Base-by-base conservation (phyloP, 2,329 filamentous ascomycete species). In the Gnomoniopsis sp. region DNA sequence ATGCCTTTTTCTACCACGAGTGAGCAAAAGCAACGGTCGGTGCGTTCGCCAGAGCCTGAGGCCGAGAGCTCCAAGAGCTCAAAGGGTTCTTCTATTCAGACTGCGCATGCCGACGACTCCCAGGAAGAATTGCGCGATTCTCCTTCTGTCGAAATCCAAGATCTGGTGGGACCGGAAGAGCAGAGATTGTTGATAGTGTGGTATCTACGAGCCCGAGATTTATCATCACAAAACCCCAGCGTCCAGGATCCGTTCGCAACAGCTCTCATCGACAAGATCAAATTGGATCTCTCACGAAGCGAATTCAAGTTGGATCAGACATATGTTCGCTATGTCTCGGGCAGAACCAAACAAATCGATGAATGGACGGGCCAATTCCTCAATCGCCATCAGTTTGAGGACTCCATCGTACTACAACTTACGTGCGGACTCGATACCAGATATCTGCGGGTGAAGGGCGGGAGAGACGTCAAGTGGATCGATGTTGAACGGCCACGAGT, bases 381-480 rank as follows among this genome's bases (percentile, higher is more conserved):
- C 1, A 58, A 64, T 30, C 47, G 52, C 14, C 63, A 67, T 11
- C 38, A 57, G 15, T 58, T 49, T 14, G 63, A 64, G 26, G 62
- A 65, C 21, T 58, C 65, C 22, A 58, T 65, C 11, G 65, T 68
- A 11, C 58, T 68, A 2, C 65, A 68, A 34, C 63, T 68, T 2
- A 65, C 59, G 3, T 68, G 66, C 57, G 66, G 66, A 6, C 57
- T 68, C 19, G 65, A 68, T 48, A 60, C 62, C 26, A 59, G 66
- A 30, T 62, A 53, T 17, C 53, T 63, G 46, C 55, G 66, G 2
- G 53, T 68, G 3, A 26, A 46, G 17, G 47, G 41, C 17, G 38
- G 57, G 26, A 41, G 44, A 21, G 52, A 62, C n/a, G 63, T 64
- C 8, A 57, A 52, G n/a, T 68, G 66, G 66, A 63, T 66, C 47